Evolutionary conservation across 768 basidiomycete species (phyloP), one percentile per base, ranked within the genome.

Genomic region (Sporobolomyces phaffii): DNA sequence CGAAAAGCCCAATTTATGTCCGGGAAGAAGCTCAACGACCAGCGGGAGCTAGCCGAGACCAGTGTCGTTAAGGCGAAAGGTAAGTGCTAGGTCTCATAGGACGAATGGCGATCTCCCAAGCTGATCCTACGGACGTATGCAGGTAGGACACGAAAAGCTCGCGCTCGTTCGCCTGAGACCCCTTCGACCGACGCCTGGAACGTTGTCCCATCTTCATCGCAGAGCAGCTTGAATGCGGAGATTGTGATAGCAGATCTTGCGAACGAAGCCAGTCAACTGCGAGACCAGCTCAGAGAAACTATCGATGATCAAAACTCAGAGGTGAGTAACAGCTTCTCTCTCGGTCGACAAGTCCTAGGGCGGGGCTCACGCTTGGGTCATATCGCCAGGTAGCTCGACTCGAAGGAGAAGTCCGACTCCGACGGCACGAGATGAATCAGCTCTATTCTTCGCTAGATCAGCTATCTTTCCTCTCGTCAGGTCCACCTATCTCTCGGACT

Each of bases 401-500:
- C 17, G 40, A 41, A 29, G 15, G 9, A 1, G 54, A 56, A 18
- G 5, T 56, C 13, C 54, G 24, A 31, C 40, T 56, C 4, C 5
- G 54, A 41, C 38, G 54, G 18, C 26, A 5, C 54, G 54, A 56
- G 43, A 56, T 56, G 54, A 31, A 5, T 24, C 54, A 56, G 43
- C 54, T 56, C 24, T 56, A 56, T 31, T 41, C 54, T 40, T 56
- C 54, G 5, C 54, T 56, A 24, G 54, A 56, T 20, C 20, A 43
- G 22, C 40, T 56, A 13, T 28, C 29, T 10, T 56, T 17, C 54
- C 54, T 56, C 54, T 41, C 40, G 7, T 13, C 40, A 11, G 34
- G 10, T 7, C 13, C 40, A 20, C 8, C 52, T 8, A 20, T 51
- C n/a, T n/a, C n/a, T 38, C 38, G 10, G 17, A 9, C 38, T 17